These are phyloP conservation scores for Solanum commersonii DNA, from an alignment of 257 asterid species.

Conservation along the genomic window DNA sequence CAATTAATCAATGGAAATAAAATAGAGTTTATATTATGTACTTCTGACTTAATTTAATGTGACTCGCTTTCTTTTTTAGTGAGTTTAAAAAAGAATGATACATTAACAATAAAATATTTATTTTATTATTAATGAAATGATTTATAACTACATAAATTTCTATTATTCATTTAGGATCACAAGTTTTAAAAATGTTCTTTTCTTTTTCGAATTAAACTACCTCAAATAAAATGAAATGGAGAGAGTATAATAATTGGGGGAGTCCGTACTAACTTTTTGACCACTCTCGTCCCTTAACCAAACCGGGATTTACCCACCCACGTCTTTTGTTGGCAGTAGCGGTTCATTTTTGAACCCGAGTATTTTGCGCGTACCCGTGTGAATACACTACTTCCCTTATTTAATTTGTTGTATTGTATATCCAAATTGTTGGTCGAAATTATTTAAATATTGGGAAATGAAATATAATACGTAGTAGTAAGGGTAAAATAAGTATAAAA, in stretches of 20 bases:
- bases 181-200: too few relatives aligned
- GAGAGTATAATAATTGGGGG: background rate
- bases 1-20: background rate
- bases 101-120: too few relatives aligned
- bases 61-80: too few relatives aligned
- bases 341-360: background rate
- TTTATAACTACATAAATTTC: too few relatives aligned
- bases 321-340: background rate
- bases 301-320: background rate
- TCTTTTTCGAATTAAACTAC: too few relatives aligned
- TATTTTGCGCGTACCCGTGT: background rate
- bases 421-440: background rate
- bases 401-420: too few relatives aligned
- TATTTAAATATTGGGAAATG: background rate
- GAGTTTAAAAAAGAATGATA: too few relatives aligned
- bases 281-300: background rate
- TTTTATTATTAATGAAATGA: too few relatives aligned
- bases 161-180: too few relatives aligned
- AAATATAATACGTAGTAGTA: background rate
- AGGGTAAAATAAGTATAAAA: background rate
- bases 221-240: too few relatives aligned
- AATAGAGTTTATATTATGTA: too few relatives aligned
- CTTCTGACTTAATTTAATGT: too few relatives aligned
- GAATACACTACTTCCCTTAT: background rate
- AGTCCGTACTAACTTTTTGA: background rate